A percentile compares a stretch with the other conserved stretches of the same genome.
These are phyloP conservation scores for Colletotrichum plurivorum DNA, from an alignment of 2,329 filamentous ascomycete species.

Conservation along the genomic window DNA sequence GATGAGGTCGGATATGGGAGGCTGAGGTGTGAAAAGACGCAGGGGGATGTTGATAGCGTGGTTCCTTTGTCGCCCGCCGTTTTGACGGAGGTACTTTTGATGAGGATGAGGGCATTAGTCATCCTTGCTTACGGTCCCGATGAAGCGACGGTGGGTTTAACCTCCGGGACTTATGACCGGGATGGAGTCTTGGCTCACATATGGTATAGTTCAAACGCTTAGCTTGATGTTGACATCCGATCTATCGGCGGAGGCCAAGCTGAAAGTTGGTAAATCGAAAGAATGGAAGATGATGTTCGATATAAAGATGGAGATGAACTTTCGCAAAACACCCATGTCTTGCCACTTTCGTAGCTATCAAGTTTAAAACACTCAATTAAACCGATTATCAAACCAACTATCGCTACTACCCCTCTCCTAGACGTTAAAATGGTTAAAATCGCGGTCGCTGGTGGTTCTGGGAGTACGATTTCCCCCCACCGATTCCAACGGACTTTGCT, in stretches of 20 bases:
- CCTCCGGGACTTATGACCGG: neutral
- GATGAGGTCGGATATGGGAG: neutral
- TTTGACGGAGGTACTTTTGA: constrained; percentile 18
- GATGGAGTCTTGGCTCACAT: neutral
- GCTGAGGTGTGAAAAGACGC: neutral
- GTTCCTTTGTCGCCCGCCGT: constrained; percentile 22
- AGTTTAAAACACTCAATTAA: too few species aligned
- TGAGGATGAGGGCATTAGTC: constrained; percentile 15
- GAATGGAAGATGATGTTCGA: neutral
- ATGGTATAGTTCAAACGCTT: neutral
- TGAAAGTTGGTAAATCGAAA: neutral
- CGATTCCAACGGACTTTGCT: neutral
- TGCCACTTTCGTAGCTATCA: neutral
- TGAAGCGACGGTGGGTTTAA: constrained; percentile 16
- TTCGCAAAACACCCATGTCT: too few species aligned
- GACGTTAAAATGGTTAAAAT: constrained; percentile 43
- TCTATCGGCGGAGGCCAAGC: neutral
- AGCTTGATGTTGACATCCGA: neutral
- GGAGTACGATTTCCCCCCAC: constrained; percentile 1
- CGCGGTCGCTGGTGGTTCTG: constrained; percentile 45
- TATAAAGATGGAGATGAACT: too few species aligned
- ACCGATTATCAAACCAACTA: too few species aligned
- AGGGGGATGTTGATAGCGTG: neutral
- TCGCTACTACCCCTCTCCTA: neutral
- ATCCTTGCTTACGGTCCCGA: constrained; percentile 16